These are phyloP conservation scores for Diaporthe batatas DNA, from an alignment of 2,329 filamentous ascomycete species.

Conservation along the genomic window DNA sequence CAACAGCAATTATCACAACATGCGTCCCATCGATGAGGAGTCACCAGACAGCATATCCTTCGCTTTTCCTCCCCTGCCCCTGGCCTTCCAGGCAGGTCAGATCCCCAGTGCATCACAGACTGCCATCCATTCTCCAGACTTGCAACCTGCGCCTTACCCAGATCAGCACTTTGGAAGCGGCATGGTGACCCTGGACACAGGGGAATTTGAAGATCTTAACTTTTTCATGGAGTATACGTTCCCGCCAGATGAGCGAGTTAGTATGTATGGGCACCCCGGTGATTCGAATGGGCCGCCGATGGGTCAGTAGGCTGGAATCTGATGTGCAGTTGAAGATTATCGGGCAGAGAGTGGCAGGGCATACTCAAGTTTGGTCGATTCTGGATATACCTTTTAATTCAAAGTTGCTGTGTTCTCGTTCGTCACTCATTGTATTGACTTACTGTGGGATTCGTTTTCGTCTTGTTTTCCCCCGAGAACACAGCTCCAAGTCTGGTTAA, in stretches of 20 bases:
- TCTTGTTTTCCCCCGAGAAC: too few species aligned
- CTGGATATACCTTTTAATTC: too few species aligned
- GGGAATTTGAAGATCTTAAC: neutral
- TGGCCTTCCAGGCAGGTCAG: constrained; percentile 47
- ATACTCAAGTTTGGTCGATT: neutral
- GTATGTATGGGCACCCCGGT: constrained; percentile 9
- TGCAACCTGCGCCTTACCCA: neutral
- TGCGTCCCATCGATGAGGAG: constrained; percentile 26
- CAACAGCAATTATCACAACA: neutral
- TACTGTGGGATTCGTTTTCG: too few species aligned
- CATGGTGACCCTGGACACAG: neutral
- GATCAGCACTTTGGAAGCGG: neutral
- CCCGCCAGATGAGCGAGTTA: neutral
- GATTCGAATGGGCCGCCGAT: neutral
- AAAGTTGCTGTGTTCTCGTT: too few species aligned
- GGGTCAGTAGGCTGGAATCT: neutral
- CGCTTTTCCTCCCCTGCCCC: constrained; percentile 52
- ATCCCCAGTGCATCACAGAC: constrained; percentile 11
- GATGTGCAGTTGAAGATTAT: too few species aligned
- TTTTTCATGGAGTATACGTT: constrained; percentile 13
- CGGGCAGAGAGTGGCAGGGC: too few species aligned
- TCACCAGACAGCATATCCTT: constrained; percentile 50
- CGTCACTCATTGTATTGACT: too few species aligned
- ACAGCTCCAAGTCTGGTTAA: too few species aligned
- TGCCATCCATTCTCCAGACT: neutral